Percentiles rank a stretch among this genome's conserved stretches.
phyloP scores from a whole-genome alignment of 2,329 filamentous ascomycete species.

The Drechmeria coniospora region DNA sequence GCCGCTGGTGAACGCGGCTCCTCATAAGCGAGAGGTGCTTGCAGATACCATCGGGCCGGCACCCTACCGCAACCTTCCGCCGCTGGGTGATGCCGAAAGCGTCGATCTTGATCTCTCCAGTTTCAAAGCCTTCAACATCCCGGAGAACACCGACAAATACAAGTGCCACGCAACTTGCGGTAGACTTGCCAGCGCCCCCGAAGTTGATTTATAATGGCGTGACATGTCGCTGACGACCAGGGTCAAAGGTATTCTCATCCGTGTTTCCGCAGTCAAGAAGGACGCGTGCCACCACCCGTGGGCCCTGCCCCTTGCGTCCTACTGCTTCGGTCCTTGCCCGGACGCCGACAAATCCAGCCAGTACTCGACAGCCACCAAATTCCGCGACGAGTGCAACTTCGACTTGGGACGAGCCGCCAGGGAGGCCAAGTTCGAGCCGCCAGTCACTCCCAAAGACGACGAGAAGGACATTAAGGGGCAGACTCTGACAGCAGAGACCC shows the following conservation, averaged over 20 bases:
- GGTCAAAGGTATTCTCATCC: background rate
- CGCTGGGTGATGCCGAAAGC: background rate
- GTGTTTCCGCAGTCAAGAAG: background rate
- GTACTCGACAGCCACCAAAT: background rate
- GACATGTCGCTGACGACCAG: background rate
- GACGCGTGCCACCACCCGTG: constrained; percentile 1
- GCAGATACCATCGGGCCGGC: background rate
- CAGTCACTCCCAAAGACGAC: background rate
- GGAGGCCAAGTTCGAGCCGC: too few relatives aligned
- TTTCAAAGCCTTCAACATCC: background rate
- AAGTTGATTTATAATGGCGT: background rate
- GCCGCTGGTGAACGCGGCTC: background rate
- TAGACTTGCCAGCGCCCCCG: background rate
- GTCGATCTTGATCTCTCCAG: background rate
- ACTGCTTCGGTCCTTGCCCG: background rate
- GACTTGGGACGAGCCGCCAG: background rate
- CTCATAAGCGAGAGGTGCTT: background rate
- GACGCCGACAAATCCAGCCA: background rate
- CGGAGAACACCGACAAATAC: constrained; percentile 1
- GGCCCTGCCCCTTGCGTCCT: background rate
- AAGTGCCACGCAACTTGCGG: constrained; percentile 2
- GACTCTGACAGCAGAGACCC: background rate
- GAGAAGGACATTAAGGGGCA: background rate
- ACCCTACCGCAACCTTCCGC: background rate
- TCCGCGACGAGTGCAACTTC: constrained; percentile 1